phyloP scores from a whole-genome alignment of 257 asterid species.

The Anisodus acutangulus region DNA sequence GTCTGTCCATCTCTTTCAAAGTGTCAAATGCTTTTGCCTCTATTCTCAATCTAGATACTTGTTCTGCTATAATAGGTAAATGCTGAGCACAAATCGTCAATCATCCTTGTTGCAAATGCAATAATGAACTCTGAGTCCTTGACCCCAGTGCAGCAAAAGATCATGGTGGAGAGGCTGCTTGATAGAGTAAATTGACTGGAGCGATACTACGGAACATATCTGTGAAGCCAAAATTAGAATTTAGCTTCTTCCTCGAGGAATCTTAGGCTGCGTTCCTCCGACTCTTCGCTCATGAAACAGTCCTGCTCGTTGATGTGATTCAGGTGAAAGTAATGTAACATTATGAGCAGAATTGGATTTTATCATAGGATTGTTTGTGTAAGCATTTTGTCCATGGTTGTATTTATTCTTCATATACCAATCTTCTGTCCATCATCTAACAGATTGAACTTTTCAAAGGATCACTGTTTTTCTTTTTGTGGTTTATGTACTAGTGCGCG shows the following conservation, averaged over 20 bases:
- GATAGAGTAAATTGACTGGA: slow-evolving; percentile 54
- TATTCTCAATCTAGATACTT: slow-evolving; percentile 19
- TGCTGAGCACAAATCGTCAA: slow-evolving; percentile 62
- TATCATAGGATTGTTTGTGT: neutral
- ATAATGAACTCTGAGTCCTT: slow-evolving; percentile 78
- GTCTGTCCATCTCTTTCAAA: slow-evolving; percentile 12
- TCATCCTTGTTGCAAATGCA: slow-evolving; percentile 82
- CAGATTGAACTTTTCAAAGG: neutral
- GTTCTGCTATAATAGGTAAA: slow-evolving; percentile 62
- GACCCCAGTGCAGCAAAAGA: slow-evolving; percentile 81
- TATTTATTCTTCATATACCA: neutral
- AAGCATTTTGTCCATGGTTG: neutral
- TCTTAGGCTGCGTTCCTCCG: neutral
- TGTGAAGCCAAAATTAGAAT: neutral
- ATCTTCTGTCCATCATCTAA: neutral
- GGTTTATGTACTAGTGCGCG: neutral
- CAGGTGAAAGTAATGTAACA: neutral
- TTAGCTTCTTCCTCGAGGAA: neutral
- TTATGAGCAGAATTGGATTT: neutral
- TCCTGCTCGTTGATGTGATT: slow-evolving; percentile 1
- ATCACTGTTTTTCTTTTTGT: neutral
- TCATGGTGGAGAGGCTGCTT: slow-evolving; percentile 78
- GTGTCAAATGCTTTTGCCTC: slow-evolving; percentile 9
- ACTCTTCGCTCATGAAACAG: neutral
- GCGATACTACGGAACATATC: neutral